Conservation (phyloP, 768 basidiomycete genomes). For the Calocera viscosa region DNA sequence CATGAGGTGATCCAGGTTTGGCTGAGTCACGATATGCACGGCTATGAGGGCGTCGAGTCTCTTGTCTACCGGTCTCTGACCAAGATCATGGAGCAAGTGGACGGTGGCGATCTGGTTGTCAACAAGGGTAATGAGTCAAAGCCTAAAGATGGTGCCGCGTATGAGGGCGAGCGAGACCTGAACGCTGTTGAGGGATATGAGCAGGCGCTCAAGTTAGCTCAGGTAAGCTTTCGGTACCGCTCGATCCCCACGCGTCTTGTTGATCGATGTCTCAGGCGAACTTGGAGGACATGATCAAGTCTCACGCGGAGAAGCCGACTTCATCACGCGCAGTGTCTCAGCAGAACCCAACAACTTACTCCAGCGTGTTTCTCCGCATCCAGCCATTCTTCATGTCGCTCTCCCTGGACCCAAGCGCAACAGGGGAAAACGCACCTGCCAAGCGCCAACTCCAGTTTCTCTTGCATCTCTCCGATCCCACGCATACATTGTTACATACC, state of each 20-base stretch:
- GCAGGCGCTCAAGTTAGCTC: constrained; percentile 70
- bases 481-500: constrained; percentile 60
- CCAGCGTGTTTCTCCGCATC: constrained; percentile 84
- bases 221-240: constrained; percentile 37
- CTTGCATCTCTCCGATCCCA: constrained; percentile 61
- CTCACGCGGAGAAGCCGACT: constrained; percentile 31
- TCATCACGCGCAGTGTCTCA: constrained; percentile 23
- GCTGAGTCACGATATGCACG: constrained; percentile 92
- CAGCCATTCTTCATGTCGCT: constrained; percentile 65
- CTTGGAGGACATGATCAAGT: constrained; percentile 61
- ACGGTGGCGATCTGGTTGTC: constrained; percentile 81
- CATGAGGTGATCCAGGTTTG: constrained; percentile 96
- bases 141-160: constrained; percentile 43
- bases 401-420: constrained; percentile 29
- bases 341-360: constrained; percentile 62
- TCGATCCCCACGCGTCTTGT: constrained; percentile 15
- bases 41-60: constrained; percentile 88
- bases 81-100: constrained; percentile 88
- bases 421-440: constrained; percentile 18
- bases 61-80: constrained; percentile 83
- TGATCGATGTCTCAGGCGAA: constrained; percentile 43
- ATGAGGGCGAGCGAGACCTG: constrained; percentile 46
- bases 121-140: constrained; percentile 68
- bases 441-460: constrained; percentile 54
- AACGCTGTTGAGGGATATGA: constrained; percentile 77